Percentiles rank a stretch among this genome's conserved stretches.
phyloP scores from a whole-genome alignment of 129 eudicot genomes.

The Oenanthe sinensis region DNA sequence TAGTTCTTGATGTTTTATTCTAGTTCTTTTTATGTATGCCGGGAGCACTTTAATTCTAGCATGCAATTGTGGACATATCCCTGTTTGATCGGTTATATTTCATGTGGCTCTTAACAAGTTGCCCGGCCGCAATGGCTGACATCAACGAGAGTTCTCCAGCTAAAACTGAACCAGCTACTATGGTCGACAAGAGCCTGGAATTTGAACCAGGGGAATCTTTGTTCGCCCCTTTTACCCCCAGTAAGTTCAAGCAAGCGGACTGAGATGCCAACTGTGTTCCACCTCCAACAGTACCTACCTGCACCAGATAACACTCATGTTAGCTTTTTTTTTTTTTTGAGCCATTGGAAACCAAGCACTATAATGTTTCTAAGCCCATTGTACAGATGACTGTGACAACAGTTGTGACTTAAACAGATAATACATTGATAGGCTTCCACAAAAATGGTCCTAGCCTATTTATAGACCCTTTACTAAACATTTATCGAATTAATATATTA shows the following conservation, averaged over 20 bases:
- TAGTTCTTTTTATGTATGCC: not conserved
- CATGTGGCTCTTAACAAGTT: conserved; percentile 69
- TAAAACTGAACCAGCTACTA: conserved; percentile 70
- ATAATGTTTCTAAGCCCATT: not conserved
- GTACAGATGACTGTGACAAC: not conserved
- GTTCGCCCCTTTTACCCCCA: conserved; percentile 72
- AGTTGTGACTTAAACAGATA: too few species aligned
- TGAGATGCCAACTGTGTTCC: conserved; percentile 76
- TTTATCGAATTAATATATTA: too few species aligned
- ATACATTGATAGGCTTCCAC: not conserved
- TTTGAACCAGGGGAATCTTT: conserved; percentile 53
- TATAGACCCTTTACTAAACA: not conserved
- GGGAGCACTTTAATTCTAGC: conserved; percentile 1
- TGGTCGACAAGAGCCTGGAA: conserved; percentile 54
- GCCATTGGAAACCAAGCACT: too few species aligned
- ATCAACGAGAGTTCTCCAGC: conserved; percentile 71
- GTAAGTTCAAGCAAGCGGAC: conserved; percentile 67
- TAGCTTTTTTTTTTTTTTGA: too few species aligned
- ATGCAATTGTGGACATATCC: conserved; percentile 32
- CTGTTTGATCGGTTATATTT: conserved; percentile 63
- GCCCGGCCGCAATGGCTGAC: conserved; percentile 78
- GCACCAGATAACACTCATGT: not conserved
- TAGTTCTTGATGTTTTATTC: not conserved
- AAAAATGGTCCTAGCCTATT: too few species aligned
- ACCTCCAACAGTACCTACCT: conserved; percentile 79